These are phyloP conservation scores for Plasmodium blacklocki DNA, from an alignment of 169 alveolate species.

Conservation along the genomic window DNA sequence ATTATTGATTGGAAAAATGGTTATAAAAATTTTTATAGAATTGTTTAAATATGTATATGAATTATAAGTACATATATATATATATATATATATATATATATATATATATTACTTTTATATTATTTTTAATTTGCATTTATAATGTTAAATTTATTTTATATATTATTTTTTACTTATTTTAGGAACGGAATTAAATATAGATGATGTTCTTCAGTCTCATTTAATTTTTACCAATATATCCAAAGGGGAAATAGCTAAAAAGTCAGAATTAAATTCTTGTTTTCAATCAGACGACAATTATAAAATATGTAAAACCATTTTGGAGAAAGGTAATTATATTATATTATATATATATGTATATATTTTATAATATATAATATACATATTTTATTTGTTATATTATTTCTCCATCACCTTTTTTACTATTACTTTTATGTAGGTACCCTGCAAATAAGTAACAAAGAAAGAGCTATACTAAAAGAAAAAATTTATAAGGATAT, in stretches of 20 bases:
- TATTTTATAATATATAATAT: not conserved
- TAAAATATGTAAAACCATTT: slow-evolving; percentile 91
- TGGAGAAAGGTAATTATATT: slow-evolving; percentile 92
- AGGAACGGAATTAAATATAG: slow-evolving; percentile 93
- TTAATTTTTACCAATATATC: slow-evolving; percentile 94
- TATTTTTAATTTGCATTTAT: not conserved
- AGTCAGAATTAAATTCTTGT: slow-evolving; percentile 90
- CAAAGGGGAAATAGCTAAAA: slow-evolving; percentile 95
- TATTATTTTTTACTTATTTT: not conserved
- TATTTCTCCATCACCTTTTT: slow-evolving; percentile 81
- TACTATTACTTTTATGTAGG: slow-evolving; percentile 46
- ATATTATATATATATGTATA: not conserved
- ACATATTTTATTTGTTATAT: not conserved
- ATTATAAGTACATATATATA: too few relatives aligned
- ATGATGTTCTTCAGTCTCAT: slow-evolving; percentile 94
- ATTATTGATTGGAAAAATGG: slow-evolving; percentile 94
- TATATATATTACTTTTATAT: not conserved
- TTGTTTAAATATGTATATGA: not conserved
- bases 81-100: not conserved
- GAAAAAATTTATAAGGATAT: slow-evolving; percentile 88
- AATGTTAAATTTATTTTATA: not conserved
- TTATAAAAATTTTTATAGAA: slow-evolving; percentile 1
- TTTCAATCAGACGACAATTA: slow-evolving; percentile 91
- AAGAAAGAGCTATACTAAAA: slow-evolving; percentile 89
- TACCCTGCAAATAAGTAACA: slow-evolving; percentile 90